Evolutionary conservation across 1,284 basidiomycete species (phyloP).

Genomic region (Cutaneotrichosporon arboriforme): DNA sequence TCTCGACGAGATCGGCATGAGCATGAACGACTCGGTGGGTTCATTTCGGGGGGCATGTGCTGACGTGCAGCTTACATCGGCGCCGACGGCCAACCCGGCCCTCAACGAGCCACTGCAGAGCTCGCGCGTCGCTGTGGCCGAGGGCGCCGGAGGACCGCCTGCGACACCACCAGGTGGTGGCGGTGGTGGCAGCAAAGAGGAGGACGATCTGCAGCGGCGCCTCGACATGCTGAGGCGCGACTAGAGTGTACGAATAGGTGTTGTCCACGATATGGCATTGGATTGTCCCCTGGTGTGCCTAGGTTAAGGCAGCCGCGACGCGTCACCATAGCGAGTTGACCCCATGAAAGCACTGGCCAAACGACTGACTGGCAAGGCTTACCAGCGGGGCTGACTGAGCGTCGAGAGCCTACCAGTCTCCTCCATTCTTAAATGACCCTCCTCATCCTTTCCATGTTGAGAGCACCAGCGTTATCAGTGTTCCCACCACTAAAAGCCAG

Average conservation of each 20-base stretch:
- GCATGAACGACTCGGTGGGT: constrained; percentile 79
- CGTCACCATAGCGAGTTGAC: too few species aligned
- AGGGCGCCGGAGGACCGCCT: constrained; percentile 31
- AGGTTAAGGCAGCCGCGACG: too few species aligned
- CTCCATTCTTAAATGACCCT: too few species aligned
- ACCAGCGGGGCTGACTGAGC: too few species aligned
- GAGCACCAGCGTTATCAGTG: too few species aligned
- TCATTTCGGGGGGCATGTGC: not conserved
- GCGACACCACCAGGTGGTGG: constrained; percentile 47
- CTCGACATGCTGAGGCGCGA: constrained; percentile 67
- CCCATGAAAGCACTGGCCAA: too few species aligned
- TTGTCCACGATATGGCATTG: too few species aligned
- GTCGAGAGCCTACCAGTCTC: too few species aligned
- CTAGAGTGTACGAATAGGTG: constrained; percentile 13
- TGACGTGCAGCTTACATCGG: constrained; percentile 60
- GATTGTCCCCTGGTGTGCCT: too few species aligned
- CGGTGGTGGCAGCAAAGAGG: constrained; percentile 59
- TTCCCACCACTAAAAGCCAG: too few species aligned
- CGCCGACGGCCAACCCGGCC: constrained; percentile 64
- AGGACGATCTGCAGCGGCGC: constrained; percentile 81
- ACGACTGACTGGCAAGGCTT: too few species aligned
- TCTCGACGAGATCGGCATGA: constrained; percentile 93
- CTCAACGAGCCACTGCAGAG: constrained; percentile 60
- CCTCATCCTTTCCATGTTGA: not conserved
- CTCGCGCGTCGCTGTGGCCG: constrained; percentile 68